Base-by-base conservation (phyloP, 2,329 filamentous ascomycete species). In the Aureobasidium zeae region DNA sequence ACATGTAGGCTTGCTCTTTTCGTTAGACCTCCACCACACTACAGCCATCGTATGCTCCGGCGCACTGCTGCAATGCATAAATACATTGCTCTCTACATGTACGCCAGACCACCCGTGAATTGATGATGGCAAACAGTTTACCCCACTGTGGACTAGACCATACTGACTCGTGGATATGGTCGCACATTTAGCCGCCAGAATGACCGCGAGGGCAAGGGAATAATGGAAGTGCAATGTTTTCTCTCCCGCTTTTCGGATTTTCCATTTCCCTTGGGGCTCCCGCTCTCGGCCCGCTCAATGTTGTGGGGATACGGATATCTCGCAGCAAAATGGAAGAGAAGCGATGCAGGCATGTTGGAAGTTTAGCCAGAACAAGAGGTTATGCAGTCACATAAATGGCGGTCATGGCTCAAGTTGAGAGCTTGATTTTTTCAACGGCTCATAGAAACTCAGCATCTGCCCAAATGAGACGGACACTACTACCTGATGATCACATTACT, bases 151-250 rank as follows among this genome's bases (percentile, higher is more conserved):
- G 13, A 7, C 9, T 32, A n/a, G 28, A 25, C 6, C 29, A 13
- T 10, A 2, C 15, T 19, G 36, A 19, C 16, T 39, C 20, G n/a
- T 26, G 29, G 19, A 7, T 10, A 33, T 19, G 38, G 6, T 19
- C 15, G 10, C 13, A n/a, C 4, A 42, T 42, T 42, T 42, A 42
- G 38, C 38, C 38, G 38, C 20, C 28, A 42, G 11, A 13, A 7
- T 8, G n/a, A 12, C 19, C n/a, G 19, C n/a, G 10, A 25, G 32
- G 38, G 24, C 38, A 42, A 19, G 29, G 21, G 36, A 39, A 22
- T 19, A 10, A n/a, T n/a, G n/a, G n/a, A n/a, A n/a, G n/a, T n/a
- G n/a, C n/a, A n/a, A n/a, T n/a, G n/a, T n/a, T n/a, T n/a, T 15
- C 26, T 17, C 28, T 42, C 7, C 37, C 37, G 37, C 11, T 32